These are phyloP conservation scores for Phanerochaete sordida DNA, from an alignment of 768 basidiomycete species.

Conservation along the genomic window DNA sequence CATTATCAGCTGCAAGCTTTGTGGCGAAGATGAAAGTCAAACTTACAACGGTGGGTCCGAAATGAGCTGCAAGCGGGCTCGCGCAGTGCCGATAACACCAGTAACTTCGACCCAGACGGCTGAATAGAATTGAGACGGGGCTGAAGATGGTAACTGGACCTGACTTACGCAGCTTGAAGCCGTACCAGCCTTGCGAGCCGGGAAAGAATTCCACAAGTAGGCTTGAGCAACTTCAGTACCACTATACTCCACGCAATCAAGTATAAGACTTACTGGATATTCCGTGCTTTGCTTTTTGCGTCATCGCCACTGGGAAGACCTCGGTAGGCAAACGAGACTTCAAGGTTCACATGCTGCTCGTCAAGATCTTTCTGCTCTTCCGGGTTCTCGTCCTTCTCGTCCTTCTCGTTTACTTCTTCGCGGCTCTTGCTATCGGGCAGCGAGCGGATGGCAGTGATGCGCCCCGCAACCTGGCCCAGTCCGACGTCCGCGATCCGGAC, in stretches of 20 bases:
- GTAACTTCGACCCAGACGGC: conserved; percentile 73
- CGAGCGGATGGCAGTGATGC: conserved; percentile 65
- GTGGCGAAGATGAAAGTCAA: not conserved
- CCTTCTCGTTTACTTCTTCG: conserved; percentile 22
- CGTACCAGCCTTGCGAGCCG: conserved; percentile 42
- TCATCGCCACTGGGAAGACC: conserved; percentile 43
- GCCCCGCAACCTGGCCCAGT: conserved; percentile 63
- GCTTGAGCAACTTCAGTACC: conserved; percentile 12
- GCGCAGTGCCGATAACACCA: conserved; percentile 56
- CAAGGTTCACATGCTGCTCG: conserved; percentile 59
- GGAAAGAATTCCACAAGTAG: conserved; percentile 70
- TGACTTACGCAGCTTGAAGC: conserved; percentile 25
- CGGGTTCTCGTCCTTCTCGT: conserved; percentile 22
- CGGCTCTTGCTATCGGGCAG: conserved; percentile 40
- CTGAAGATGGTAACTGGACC: not conserved
- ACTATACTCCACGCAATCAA: not conserved
- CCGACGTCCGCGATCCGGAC: conserved; percentile 73
- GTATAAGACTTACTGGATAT: conserved; percentile 39
- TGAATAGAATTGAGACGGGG: conserved; percentile 40
- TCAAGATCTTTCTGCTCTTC: conserved; percentile 28
- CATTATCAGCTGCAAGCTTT: conserved; percentile 16
- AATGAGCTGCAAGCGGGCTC: conserved; percentile 70
- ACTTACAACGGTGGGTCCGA: conserved; percentile 60
- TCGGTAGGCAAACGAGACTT: conserved; percentile 67
- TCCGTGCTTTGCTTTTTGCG: conserved; percentile 37